Evolutionary conservation across 768 basidiomycete species (phyloP), one percentile per base, ranked within the genome.

Genomic region (Lyophyllum semitale): DNA sequence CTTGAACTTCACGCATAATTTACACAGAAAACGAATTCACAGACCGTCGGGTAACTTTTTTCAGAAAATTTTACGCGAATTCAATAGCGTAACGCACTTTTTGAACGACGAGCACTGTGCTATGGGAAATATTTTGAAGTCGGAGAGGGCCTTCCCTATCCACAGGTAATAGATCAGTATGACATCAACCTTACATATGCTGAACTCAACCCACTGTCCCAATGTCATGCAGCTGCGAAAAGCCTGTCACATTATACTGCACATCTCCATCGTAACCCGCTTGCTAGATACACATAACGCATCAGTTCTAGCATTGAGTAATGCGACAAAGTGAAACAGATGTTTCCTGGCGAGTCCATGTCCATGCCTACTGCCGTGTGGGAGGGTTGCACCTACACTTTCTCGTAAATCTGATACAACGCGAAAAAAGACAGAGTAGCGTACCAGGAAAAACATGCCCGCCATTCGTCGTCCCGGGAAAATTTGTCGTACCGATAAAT

Each of bases 331-430:
- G 40, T 27, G 45, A 15, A 22, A 64, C 75, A 32, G 59, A 84
- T 83, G 64, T 83, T 83, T 61, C 77, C 81, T 3, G 84, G 82
- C 13, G 84, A 84, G 60, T 87, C 82, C 0, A 84, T 86, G 61
- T 88, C 85, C 78, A 86, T 80, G 6, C 85, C 85, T 2, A 73
- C 78, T 84, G 18, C 85, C 85, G 68, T 87, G 84, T 2, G 85
- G 85, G 20, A 84, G 61, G 2, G 83, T 86, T 0, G 83, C 84
- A 41, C 85, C 85, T 84, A 43, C 3, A 20, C 40, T 22, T 46
- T 18, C 22, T 4, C 41, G n/a, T 48, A n/a, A n/a, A n/a, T n/a
- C n/a, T 22, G 26, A n/a, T 18, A 17, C 9, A 18, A n/a, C 4
- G 18, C 27, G 26, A 27, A 45, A 49, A 32, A 29, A 35, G 37